phyloP scores from a whole-genome alignment of 2,329 filamentous ascomycete genomes.

The Periconia digitata region DNA sequence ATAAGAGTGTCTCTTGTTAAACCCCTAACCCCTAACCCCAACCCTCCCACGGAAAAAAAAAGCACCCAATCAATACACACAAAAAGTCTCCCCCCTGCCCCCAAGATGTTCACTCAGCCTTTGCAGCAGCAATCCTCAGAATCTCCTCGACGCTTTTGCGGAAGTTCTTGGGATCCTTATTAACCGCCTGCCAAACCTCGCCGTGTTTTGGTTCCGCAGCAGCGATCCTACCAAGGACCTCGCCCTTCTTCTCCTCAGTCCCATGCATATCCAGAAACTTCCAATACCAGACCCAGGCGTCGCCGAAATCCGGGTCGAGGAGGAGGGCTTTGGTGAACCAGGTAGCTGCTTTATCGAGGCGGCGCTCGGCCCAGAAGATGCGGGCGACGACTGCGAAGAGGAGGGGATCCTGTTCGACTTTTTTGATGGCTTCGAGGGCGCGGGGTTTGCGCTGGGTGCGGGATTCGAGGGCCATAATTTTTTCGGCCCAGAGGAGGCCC shows the following conservation, averaged over 20 bases:
- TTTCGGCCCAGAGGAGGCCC: slow-evolving; percentile 88
- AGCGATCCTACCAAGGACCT: slow-evolving; percentile 79
- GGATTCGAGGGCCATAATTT: slow-evolving; percentile 90
- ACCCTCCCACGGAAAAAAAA: too few species aligned
- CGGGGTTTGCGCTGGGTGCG: slow-evolving; percentile 91
- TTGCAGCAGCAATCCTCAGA: slow-evolving; percentile 72
- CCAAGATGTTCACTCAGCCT: slow-evolving; percentile 45
- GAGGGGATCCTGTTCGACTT: slow-evolving; percentile 87
- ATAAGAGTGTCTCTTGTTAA: too few species aligned
- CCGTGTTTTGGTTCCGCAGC: slow-evolving; percentile 87
- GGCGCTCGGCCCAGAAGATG: slow-evolving; percentile 93
- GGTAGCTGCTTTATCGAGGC: slow-evolving; percentile 87
- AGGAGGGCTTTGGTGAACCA: slow-evolving; percentile 98
- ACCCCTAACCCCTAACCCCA: too few species aligned
- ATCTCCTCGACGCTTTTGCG: slow-evolving; percentile 76
- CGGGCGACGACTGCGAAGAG: slow-evolving; percentile 90
- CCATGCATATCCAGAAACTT: slow-evolving; percentile 92
- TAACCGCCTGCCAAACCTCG: slow-evolving; percentile 83
- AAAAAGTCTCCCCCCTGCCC: background rate
- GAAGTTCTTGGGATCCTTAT: slow-evolving; percentile 84
- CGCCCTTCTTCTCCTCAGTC: slow-evolving; percentile 86
- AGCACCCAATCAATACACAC: background rate
- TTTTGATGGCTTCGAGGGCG: slow-evolving; percentile 92
- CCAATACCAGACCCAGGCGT: slow-evolving; percentile 98
- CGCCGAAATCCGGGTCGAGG: slow-evolving; percentile 81